A percentile compares a stretch with the other conserved stretches of the same genome.
Conservation (phyloP, 2,329 filamentous ascomycete species). For the Sphaerulina vaccinii region DNA sequence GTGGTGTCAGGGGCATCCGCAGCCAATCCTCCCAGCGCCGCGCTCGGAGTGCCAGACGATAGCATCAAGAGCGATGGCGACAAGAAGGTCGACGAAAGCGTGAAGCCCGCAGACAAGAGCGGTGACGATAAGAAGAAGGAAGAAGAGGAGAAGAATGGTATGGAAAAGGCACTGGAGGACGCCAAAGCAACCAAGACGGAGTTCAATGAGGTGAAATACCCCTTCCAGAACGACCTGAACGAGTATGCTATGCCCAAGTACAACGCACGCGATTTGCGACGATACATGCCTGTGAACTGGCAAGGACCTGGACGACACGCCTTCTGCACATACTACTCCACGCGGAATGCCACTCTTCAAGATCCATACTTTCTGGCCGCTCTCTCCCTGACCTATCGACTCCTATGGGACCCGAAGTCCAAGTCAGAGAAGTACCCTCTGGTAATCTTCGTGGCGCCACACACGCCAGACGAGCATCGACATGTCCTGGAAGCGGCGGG, state of each 20-base stretch:
- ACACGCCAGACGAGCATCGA: slow-evolving; percentile 23
- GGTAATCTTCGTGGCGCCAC: slow-evolving; percentile 27
- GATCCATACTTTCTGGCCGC: slow-evolving; percentile 28
- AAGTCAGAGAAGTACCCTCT: slow-evolving; percentile 25
- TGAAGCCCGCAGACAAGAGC: slow-evolving; percentile 9
- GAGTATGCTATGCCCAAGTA: slow-evolving; percentile 16
- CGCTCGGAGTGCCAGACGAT: slow-evolving; percentile 13
- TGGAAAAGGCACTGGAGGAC: slow-evolving; percentile 14
- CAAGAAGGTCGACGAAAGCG: slow-evolving; percentile 8
- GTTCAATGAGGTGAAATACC: slow-evolving; percentile 22
- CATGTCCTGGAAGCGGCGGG: slow-evolving; percentile 23
- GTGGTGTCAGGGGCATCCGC: slow-evolving; percentile 12
- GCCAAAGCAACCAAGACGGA: slow-evolving; percentile 12
- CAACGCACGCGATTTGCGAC: slow-evolving; percentile 12
- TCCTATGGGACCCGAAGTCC: slow-evolving; percentile 25
- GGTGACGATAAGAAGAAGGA: slow-evolving; percentile 9
- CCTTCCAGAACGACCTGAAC: slow-evolving; percentile 19
- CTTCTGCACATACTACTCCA: slow-evolving; percentile 25
- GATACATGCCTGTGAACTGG: slow-evolving; percentile 25
- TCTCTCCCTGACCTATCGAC: slow-evolving; percentile 24
- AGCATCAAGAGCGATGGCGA: slow-evolving; percentile 13
- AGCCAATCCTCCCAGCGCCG: slow-evolving; percentile 16
- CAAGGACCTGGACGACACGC: slow-evolving; percentile 22
- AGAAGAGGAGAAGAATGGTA: slow-evolving; percentile 5
- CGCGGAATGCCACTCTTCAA: slow-evolving; percentile 23